Evolutionary conservation across 176 grass and related monocot species (phyloP).

Genomic region (Zizania latifolia): DNA sequence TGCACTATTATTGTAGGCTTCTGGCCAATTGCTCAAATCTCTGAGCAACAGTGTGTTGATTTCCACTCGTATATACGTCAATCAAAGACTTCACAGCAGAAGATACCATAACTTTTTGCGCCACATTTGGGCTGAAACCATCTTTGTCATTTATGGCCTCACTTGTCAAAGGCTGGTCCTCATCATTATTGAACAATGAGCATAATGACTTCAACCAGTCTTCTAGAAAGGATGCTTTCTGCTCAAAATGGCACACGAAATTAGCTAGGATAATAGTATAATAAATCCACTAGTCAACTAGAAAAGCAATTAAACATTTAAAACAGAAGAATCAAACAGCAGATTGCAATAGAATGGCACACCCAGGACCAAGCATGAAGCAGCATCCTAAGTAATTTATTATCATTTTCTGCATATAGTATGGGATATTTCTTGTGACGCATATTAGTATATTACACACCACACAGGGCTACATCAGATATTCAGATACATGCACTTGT

Average conservation of each 20-base stretch:
- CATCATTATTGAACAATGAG: conserved; percentile 36
- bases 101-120: conserved; percentile 55
- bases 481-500: neutral
- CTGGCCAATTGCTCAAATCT: conserved; percentile 74
- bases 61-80: conserved; percentile 50
- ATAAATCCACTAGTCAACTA: neutral
- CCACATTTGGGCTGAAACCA: conserved; percentile 38
- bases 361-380: neutral
- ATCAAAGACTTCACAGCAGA: conserved; percentile 52
- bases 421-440: neutral
- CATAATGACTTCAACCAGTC: conserved; percentile 72
- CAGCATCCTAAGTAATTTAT: neutral
- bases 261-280: conserved; percentile 19
- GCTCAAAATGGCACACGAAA: conserved; percentile 2
- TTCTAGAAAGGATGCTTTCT: conserved; percentile 84
- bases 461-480: neutral
- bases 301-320: conserved; percentile 2
- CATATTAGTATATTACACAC: neutral
- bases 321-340: neutral
- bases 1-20: conserved; percentile 26
- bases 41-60: conserved; percentile 44
- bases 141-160: conserved; percentile 46
- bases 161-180: conserved; percentile 44
- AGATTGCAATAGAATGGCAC: neutral
- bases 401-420: neutral